Conservation (phyloP, 1,284 basidiomycete species). For the Porphyrellus sp. region DNA sequence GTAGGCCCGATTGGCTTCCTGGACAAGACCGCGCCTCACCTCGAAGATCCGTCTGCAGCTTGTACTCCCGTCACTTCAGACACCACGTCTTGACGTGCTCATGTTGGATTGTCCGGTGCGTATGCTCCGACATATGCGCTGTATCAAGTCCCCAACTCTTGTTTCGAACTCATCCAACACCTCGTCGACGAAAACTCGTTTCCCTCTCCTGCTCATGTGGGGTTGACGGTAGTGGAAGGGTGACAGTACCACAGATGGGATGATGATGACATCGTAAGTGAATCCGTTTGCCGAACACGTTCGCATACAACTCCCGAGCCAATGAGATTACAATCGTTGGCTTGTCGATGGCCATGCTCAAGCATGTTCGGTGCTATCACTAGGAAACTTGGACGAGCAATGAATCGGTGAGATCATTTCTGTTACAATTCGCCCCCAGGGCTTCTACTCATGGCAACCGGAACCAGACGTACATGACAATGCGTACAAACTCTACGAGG, state of each 20-base stretch:
- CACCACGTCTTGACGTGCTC: constrained; percentile 18
- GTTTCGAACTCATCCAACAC: not conserved
- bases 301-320: not conserved
- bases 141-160: not conserved
- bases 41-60: constrained; percentile 13
- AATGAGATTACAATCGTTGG: not conserved
- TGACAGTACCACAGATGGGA: constrained; percentile 16
- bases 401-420: not conserved
- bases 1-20: not conserved
- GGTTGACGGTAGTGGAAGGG: constrained; percentile 11
- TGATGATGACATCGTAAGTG: constrained; percentile 26
- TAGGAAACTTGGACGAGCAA: constrained; percentile 11
- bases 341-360: constrained; percentile 13
- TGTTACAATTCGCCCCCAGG: too few species aligned
- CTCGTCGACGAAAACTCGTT: constrained; percentile 8
- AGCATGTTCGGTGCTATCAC: constrained; percentile 14
- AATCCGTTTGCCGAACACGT: constrained; percentile 14
- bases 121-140: constrained; percentile 6
- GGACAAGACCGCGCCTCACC: constrained; percentile 6
- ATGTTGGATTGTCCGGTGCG: constrained; percentile 12
- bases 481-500: too few species aligned
- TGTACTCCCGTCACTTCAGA: constrained; percentile 12
- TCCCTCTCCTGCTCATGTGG: not conserved
- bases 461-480: too few species aligned
- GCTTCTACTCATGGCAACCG: too few species aligned